phyloP scores from a whole-genome alignment of 768 basidiomycete species.

The Tylopilus sp. region DNA sequence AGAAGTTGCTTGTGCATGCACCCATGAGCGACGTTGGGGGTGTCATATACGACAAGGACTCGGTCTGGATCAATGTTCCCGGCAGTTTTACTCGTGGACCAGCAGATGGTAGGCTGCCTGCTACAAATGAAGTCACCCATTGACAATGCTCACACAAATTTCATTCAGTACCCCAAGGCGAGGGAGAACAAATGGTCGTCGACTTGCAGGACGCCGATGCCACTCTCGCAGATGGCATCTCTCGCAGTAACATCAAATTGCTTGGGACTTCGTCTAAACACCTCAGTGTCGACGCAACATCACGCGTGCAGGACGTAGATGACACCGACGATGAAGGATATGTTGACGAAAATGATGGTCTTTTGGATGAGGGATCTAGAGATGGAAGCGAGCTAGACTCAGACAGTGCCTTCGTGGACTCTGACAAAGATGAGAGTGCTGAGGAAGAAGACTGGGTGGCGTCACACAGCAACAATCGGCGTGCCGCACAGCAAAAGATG shows the following conservation, averaged over 20 bases:
- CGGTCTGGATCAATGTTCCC: conserved; percentile 96
- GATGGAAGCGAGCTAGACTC: neutral
- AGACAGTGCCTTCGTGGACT: neutral
- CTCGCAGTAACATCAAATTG: conserved; percentile 76
- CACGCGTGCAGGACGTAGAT: conserved; percentile 30
- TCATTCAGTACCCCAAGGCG: conserved; percentile 73
- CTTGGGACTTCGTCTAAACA: conserved; percentile 78
- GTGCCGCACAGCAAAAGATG: conserved; percentile 43
- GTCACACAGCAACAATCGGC: conserved; percentile 41
- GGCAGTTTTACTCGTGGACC: conserved; percentile 88
- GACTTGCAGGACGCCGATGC: conserved; percentile 82
- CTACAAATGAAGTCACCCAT: neutral
- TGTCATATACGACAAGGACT: conserved; percentile 96
- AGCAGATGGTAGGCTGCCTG: conserved; percentile 47
- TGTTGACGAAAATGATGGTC: conserved; percentile 15
- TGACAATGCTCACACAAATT: conserved; percentile 39
- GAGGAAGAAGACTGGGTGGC: conserved; percentile 4
- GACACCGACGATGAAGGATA: conserved; percentile 35
- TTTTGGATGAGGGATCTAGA: conserved; percentile 15
- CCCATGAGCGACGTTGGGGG: conserved; percentile 99
- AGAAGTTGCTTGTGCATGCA: conserved; percentile 86
- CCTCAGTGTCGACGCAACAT: conserved; percentile 43
- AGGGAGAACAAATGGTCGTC: conserved; percentile 98
- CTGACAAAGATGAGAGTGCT: neutral
- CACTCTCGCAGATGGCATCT: conserved; percentile 83